Conservation (phyloP, 1,284 basidiomycete genomes). For the Trichosporon sp. region DNA sequence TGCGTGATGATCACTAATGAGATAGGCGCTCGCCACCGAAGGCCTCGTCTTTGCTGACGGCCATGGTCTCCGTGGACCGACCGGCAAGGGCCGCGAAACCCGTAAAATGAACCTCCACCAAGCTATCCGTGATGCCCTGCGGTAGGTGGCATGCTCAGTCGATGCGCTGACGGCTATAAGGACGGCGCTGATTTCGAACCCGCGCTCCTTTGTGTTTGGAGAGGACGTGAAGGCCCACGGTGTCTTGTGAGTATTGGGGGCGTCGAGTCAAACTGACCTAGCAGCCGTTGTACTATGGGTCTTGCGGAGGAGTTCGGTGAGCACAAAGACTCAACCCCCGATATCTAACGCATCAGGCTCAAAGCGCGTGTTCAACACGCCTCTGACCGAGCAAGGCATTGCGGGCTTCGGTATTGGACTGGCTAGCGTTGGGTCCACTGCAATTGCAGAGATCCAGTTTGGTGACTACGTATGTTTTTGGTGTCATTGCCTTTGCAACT, state of each 20-base stretch:
- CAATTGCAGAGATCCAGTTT: conserved; percentile 84
- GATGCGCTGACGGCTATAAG: conserved; percentile 48
- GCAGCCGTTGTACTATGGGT: conserved; percentile 57
- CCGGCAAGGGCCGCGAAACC: conserved; percentile 72
- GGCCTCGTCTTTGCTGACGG: conserved; percentile 67
- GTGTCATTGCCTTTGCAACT: neutral
- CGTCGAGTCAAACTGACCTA: conserved; percentile 50
- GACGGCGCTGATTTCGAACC: conserved; percentile 75
- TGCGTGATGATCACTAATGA: neutral
- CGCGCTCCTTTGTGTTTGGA: conserved; percentile 84
- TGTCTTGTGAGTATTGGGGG: conserved; percentile 81
- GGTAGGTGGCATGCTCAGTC: conserved; percentile 51
- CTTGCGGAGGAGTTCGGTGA: conserved; percentile 86
- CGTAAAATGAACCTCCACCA: conserved; percentile 88
- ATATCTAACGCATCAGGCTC: conserved; percentile 55
- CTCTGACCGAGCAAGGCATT: conserved; percentile 88
- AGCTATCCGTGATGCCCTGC: conserved; percentile 80
- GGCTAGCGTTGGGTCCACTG: conserved; percentile 87
- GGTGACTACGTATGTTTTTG: conserved; percentile 42
- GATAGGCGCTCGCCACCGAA: conserved; percentile 61
- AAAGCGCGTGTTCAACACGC: conserved; percentile 93
- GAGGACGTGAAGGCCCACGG: conserved; percentile 90
- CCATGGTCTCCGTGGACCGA: conserved; percentile 52
- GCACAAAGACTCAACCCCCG: conserved; percentile 8
- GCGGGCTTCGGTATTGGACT: conserved; percentile 90